These are phyloP conservation scores for Syncephalis plumigaleata DNA, from an alignment of 371 early-diverging fungal genomes.

Conservation along the genomic window DNA sequence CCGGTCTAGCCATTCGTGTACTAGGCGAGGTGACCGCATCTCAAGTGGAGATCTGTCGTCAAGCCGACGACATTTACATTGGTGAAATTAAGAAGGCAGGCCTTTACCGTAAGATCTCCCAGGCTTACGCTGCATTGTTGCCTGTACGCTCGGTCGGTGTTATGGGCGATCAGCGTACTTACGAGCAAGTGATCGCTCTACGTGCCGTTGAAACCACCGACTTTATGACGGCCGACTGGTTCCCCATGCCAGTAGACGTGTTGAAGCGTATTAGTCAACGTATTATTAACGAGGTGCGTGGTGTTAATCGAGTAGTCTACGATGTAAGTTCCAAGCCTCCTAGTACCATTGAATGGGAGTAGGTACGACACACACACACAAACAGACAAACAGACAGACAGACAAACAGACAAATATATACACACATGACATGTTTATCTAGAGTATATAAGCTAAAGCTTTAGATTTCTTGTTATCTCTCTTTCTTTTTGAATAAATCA, in stretches of 20 bases:
- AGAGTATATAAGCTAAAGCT: no score
- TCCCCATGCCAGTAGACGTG: conserved; percentile 60
- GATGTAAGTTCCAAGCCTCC: conserved; percentile 93
- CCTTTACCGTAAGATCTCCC: conserved; percentile 87
- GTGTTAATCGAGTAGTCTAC: conserved; percentile 93
- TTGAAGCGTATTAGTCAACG: conserved; percentile 81
- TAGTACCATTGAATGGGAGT: conserved; percentile 90
- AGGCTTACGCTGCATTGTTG: conserved; percentile 91
- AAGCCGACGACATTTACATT: conserved; percentile 92
- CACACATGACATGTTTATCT: no score
- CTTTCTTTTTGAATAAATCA: no score
- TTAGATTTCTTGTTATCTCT: no score
- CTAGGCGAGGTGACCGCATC: conserved; percentile 85
- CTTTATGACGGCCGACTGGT: conserved; percentile 97
- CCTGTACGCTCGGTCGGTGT: conserved; percentile 94
- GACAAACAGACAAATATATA: no score
- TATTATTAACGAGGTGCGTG: conserved; percentile 95
- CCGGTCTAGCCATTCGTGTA: conserved; percentile 93
- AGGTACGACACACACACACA: no score
- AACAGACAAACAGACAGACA: no score
- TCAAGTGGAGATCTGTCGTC: conserved; percentile 85
- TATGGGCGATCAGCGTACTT: conserved; percentile 96
- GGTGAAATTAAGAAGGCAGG: conserved; percentile 95
- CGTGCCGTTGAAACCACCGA: conserved; percentile 92
- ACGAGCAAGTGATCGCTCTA: conserved; percentile 94